Conservation (phyloP, 164 flowering plant species). For the Hamamelis virginiana region DNA sequence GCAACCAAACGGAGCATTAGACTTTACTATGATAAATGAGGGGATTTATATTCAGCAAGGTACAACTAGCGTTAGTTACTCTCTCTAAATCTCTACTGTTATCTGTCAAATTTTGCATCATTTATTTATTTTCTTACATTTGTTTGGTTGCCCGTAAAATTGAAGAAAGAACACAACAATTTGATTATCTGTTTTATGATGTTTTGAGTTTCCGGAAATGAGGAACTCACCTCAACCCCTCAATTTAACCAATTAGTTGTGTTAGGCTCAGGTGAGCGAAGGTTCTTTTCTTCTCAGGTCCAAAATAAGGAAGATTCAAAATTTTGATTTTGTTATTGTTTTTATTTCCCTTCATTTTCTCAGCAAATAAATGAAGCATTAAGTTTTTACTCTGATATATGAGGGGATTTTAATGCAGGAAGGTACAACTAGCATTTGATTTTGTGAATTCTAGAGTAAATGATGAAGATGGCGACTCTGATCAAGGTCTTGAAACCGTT, state of each 20-base stretch:
- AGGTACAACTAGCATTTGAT: conserved; percentile 57
- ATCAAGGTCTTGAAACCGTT: conserved; percentile 33
- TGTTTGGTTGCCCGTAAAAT: neutral
- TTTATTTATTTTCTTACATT: neutral
- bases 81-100: neutral
- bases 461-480: conserved; percentile 19
- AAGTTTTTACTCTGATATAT: neutral
- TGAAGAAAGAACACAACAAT: neutral
- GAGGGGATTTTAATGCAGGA: conserved; percentile 44
- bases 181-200: neutral
- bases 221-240: neutral
- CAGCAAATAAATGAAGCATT: neutral
- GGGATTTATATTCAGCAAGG: conserved; percentile 55
- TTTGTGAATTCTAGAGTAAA: conserved; percentile 38
- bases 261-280: neutral
- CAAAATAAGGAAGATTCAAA: neutral
- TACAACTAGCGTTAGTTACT: conserved; percentile 44
- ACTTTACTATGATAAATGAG: neutral
- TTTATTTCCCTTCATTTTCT: neutral
- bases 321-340: neutral
- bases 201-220: neutral
- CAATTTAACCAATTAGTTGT: neutral
- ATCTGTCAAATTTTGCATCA: neutral
- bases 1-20: neutral
- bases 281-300: neutral